phyloP scores from a whole-genome alignment of 1,139 yeast genomes.

The Yamadazyma dendronema region DNA sequence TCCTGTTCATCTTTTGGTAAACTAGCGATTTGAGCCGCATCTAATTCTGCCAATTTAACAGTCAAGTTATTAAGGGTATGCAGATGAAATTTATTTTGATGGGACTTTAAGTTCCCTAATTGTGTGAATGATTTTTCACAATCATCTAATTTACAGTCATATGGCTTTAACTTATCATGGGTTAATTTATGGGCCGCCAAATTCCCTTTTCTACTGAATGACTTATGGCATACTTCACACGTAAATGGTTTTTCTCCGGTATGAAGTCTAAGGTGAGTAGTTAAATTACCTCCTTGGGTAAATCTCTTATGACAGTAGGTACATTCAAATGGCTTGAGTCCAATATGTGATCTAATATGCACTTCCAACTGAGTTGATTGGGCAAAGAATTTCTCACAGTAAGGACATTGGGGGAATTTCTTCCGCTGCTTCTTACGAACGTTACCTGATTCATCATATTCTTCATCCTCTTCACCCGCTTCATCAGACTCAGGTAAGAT shows the following conservation, averaged over 20 bases:
- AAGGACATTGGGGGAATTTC: constrained; percentile 62
- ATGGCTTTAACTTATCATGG: constrained; percentile 78
- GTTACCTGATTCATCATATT: constrained; percentile 20
- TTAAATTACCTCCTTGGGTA: constrained; percentile 88
- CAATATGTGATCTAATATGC: constrained; percentile 75
- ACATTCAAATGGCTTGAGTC: constrained; percentile 79
- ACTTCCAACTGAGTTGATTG: constrained; percentile 79
- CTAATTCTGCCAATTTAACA: constrained; percentile 57
- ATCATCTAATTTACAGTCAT: constrained; percentile 71
- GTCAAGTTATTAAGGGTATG: constrained; percentile 68
- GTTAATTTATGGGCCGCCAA: constrained; percentile 82
- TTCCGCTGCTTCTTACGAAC: constrained; percentile 20
- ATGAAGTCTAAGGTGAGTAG: constrained; percentile 84
- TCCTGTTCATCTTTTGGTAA: constrained; percentile 65
- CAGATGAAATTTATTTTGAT: constrained; percentile 85
- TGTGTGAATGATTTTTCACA: constrained; percentile 89
- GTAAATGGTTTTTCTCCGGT: constrained; percentile 89
- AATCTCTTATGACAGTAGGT: constrained; percentile 75
- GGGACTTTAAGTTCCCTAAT: constrained; percentile 88
- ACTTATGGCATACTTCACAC: constrained; percentile 69
- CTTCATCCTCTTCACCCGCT: constrained; percentile 19
- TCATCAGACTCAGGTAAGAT: constrained; percentile 16
- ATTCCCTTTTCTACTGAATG: constrained; percentile 87
- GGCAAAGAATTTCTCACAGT: constrained; percentile 67
- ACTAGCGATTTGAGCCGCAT: constrained; percentile 43